Evolutionary conservation across 1,284 basidiomycete species (phyloP).

Genomic region (Sporisorium exsertum): DNA sequence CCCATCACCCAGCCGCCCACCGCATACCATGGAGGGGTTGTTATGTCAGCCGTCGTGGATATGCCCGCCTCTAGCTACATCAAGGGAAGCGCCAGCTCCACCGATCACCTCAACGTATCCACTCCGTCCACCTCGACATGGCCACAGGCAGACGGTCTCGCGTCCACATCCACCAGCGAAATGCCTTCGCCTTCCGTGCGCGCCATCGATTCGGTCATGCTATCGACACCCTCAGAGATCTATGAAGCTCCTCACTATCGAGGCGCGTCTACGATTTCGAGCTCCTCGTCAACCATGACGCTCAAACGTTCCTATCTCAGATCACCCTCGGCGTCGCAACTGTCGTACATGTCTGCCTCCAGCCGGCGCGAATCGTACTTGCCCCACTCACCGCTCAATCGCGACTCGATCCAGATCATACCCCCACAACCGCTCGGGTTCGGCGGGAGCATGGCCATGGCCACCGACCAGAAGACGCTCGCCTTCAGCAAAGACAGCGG

Average conservation of each 20-base stretch:
- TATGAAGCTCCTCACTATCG: constrained; percentile 39
- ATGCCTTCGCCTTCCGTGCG: constrained; percentile 32
- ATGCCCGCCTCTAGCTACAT: constrained; percentile 16
- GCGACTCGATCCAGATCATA: constrained; percentile 60
- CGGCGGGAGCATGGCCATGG: constrained; percentile 55
- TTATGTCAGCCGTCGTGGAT: constrained; percentile 21
- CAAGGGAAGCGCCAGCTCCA: constrained; percentile 13
- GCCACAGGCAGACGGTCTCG: constrained; percentile 25
- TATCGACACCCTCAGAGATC: constrained; percentile 31
- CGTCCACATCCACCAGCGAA: constrained; percentile 36
- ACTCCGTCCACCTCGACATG: constrained; percentile 19
- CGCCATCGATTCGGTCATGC: constrained; percentile 26
- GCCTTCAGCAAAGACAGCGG: constrained; percentile 56
- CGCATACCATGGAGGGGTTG: constrained; percentile 39
- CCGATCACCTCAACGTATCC: constrained; percentile 12
- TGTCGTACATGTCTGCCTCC: constrained; percentile 27
- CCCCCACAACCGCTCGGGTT: constrained; percentile 64
- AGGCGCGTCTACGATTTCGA: constrained; percentile 37
- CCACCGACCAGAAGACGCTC: constrained; percentile 57
- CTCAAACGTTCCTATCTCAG: constrained; percentile 53
- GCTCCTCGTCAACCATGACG: constrained; percentile 55
- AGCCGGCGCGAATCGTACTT: constrained; percentile 55
- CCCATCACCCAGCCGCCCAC: constrained; percentile 50
- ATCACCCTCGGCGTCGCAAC: constrained; percentile 36
- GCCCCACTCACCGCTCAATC: constrained; percentile 57